Conservation (phyloP, 2,329 filamentous ascomycete genomes). For the Lasiodiplodia citricola region DNA sequence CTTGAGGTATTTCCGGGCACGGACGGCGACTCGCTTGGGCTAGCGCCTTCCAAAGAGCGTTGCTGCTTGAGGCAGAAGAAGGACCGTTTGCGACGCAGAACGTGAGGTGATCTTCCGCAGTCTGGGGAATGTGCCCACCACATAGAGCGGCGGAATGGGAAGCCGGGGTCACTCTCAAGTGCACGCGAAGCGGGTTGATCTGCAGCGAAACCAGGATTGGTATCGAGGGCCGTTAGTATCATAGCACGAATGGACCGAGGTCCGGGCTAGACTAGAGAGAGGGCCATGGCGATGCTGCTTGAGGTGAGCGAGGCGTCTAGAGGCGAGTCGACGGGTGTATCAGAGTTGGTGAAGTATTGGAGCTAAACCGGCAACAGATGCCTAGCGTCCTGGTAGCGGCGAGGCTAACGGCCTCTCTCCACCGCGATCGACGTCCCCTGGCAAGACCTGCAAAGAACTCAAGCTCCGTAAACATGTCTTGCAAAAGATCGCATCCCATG, state of each 20-base stretch:
- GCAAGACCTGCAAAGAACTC: too few species aligned
- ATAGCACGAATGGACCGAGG: not conserved
- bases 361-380: not conserved
- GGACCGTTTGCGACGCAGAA: not conserved
- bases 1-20: not conserved
- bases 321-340: slow-evolving; percentile 1
- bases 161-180: not conserved
- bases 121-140: not conserved
- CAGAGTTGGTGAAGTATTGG: not conserved
- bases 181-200: too few species aligned
- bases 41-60: not conserved
- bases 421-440: not conserved
- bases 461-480: too few species aligned
- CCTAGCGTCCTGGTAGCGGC: slow-evolving; percentile 2
- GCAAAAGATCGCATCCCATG: too few species aligned
- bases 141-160: not conserved
- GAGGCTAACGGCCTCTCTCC: not conserved
- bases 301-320: slow-evolving; percentile 1
- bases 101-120: not conserved
- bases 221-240: not conserved
- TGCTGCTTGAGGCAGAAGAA: not conserved
- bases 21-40: not conserved
- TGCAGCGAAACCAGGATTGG: not conserved
- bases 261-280: not conserved
- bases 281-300: not conserved